Evolutionary conservation across 352 stramenopile genomes (phyloP), one percentile per base, ranked within the genome.

Genomic region (Pythium vanterpoolii): DNA sequence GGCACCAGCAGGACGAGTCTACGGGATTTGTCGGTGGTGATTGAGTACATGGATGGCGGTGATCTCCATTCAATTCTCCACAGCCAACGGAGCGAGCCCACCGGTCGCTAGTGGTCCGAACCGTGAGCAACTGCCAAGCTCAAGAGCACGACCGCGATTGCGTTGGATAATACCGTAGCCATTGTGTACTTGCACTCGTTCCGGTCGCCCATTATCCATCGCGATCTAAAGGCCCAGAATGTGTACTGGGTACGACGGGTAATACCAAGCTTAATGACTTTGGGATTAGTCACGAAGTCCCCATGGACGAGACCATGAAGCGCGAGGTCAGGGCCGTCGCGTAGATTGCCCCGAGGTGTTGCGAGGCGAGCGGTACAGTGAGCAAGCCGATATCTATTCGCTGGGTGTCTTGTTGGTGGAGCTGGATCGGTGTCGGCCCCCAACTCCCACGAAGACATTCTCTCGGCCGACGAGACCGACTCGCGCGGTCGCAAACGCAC

Each of bases 371-470:
- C 61, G 61, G 28, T 73, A 73, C 57, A 64, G 44, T 16, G 62
- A 69, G 50, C 64, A 70, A 52, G 66, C 66, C 9, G 66, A 73
- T 31, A 70, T 73, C 19, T 73, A 71, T 39, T 71, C 61, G 19
- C 45, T 73, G 13, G 66, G 66, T 16, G 62, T 73, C 21, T 8
- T 73, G n/a, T 31, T 73, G 28, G 60, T 66, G 30, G 66, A 73
- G 40, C 26, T 73, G 36, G 66, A 73, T 47, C 68, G 53, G 2
- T 55, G 60, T 33, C 11, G 16, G 16, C 60, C 19, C 60, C 60
- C 18, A 62, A 67, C 44, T 31, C 31, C n/a, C 6, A 44, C 18
- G 40, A 61, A 14, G 5, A 27, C 5, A 34, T 34, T 11, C 26
- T 59, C 7, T 4, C 19, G 30, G 2, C 33, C 10, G 33, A 38